These are phyloP conservation scores for Ilex paraguariensis DNA, from an alignment of 305 asterid genomes.

Conservation along the genomic window DNA sequence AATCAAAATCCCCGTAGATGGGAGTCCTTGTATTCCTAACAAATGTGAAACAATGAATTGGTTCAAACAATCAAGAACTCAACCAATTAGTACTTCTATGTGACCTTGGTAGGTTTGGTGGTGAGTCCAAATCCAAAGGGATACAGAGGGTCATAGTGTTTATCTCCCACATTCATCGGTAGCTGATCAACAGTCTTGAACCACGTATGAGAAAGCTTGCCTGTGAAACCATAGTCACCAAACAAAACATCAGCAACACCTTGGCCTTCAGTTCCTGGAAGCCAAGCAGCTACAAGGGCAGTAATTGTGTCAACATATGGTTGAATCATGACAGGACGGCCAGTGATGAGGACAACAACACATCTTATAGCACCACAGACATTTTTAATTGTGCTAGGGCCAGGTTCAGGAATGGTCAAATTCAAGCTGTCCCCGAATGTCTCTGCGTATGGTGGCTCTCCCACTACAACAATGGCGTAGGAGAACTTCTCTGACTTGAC, in stretches of 20 bases:
- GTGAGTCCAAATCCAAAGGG: constrained; percentile 20
- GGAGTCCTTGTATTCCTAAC: too few species aligned
- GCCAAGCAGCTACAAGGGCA: constrained; percentile 45
- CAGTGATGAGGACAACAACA: constrained; percentile 38
- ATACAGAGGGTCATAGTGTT: constrained; percentile 38
- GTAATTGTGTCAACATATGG: constrained; percentile 25
- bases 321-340: constrained; percentile 46
- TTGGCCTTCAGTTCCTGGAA: constrained; percentile 51
- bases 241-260: constrained; percentile 46
- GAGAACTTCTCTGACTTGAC: constrained; percentile 28
- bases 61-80: neutral
- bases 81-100: neutral
- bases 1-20: too few species aligned
- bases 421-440: constrained; percentile 39
- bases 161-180: constrained; percentile 49
- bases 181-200: constrained; percentile 45
- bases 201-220: constrained; percentile 47
- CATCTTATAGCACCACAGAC: constrained; percentile 38
- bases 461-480: constrained; percentile 45
- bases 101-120: neutral
- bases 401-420: constrained; percentile 38
- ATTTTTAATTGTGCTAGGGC: constrained; percentile 23
- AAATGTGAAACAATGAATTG: too few species aligned
- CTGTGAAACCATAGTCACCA: constrained; percentile 36
- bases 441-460: constrained; percentile 45